Conservation (phyloP, 2,329 filamentous ascomycete genomes). For the Ascochyta koolunga region DNA sequence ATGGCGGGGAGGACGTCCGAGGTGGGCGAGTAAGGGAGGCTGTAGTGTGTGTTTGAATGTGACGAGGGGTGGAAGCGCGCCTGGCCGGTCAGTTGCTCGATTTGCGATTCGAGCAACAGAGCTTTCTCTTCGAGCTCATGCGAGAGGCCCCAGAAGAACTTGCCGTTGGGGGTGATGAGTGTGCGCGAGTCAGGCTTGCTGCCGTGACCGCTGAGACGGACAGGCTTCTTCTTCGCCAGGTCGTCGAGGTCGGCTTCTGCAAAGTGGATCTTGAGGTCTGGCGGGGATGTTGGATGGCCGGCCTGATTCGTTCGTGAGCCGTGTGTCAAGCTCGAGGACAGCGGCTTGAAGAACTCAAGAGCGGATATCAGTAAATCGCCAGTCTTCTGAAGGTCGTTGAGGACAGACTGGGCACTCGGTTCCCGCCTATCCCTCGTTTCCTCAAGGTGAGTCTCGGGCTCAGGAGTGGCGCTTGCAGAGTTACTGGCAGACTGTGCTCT, state of each 20-base stretch:
- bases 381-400: conserved; percentile 47
- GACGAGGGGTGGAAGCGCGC: conserved; percentile 37
- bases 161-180: conserved; percentile 76
- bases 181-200: conserved; percentile 60
- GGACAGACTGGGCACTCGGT: conserved; percentile 44
- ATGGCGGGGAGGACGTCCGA: conserved; percentile 45
- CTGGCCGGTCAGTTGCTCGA: conserved; percentile 38
- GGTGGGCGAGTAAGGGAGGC: conserved; percentile 24
- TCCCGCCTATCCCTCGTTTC: conserved; percentile 43
- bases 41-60: conserved; percentile 19
- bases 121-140: conserved; percentile 73
- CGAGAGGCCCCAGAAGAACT: conserved; percentile 75
- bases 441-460: conserved; percentile 22
- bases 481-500: conserved; percentile 28
- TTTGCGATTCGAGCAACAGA: conserved; percentile 67
- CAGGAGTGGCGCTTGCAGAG: conserved; percentile 29
- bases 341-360: conserved; percentile 52
- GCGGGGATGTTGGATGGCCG: conserved; percentile 35
- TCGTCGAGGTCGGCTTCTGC: conserved; percentile 52
- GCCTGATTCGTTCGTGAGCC: conserved; percentile 29
- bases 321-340: conserved; percentile 44
- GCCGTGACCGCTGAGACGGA: conserved; percentile 52
- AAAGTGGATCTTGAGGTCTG: conserved; percentile 45
- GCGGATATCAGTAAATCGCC: conserved; percentile 48
- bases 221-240: conserved; percentile 62